Evolutionary conservation across 495 filamentous ascomycete species (phyloP).

Genomic region (Daldinia concentrica): DNA sequence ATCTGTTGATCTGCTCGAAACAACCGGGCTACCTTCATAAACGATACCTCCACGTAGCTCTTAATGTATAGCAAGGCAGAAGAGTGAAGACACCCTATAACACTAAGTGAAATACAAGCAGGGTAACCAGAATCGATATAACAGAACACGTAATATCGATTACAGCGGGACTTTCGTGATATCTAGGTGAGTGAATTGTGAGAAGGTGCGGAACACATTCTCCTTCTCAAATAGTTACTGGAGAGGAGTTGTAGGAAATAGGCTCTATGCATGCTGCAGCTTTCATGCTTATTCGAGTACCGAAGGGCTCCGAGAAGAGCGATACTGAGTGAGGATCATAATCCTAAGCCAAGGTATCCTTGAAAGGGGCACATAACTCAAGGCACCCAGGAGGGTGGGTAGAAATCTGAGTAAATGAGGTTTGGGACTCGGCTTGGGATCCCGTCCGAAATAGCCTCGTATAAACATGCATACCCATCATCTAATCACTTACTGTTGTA

Average conservation of each 20-base stretch:
- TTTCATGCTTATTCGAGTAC: constrained; percentile 11
- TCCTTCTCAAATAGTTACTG: neutral
- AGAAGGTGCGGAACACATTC: neutral
- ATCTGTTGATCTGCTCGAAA: neutral
- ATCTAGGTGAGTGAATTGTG: neutral
- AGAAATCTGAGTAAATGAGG: neutral
- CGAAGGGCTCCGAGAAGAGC: neutral
- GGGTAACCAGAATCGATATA: neutral
- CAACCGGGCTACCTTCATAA: neutral
- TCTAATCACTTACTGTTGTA: too few species aligned
- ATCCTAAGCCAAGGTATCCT: neutral
- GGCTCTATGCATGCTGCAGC: constrained; percentile 28
- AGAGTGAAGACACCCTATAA: neutral
- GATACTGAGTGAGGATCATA: neutral
- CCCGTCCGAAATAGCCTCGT: neutral
- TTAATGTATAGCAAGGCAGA: neutral
- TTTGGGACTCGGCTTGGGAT: neutral
- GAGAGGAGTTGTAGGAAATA: constrained; percentile 18
- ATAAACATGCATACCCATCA: too few species aligned
- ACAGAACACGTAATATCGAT: neutral
- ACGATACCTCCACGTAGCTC: neutral
- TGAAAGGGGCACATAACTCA: neutral
- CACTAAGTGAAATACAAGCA: neutral
- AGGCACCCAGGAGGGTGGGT: neutral
- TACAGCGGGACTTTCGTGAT: neutral